Evolutionary conservation across 2,329 filamentous ascomycete genomes (phyloP), one percentile per base, ranked within the genome.

Genomic region (Hypoxylon sp.): DNA sequence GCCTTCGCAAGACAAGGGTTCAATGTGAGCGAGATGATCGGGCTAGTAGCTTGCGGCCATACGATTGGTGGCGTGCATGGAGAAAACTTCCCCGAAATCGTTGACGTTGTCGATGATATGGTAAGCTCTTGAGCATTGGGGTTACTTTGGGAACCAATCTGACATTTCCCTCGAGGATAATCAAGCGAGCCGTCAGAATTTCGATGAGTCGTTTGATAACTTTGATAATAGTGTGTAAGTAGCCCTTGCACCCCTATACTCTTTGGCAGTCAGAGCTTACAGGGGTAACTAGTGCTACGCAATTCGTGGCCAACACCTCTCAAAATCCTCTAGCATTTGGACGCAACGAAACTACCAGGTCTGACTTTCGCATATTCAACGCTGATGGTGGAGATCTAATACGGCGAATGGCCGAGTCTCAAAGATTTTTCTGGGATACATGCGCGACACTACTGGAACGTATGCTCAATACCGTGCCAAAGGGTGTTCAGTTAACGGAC

Each of bases 331-430:
- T 80, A 15, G 69, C 75, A 0, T 67, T 73, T 31, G 68, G 67
- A 1, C 62, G 68, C 26, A 73, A 77, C 46, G 61, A 66, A 3
- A 72, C 70, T 1, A 60, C 66, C 4, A 68, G 65, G 53, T 77
- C 76, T 0, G 77, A 80, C 52, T 66, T 64, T 44, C 67, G 68
- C 3, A 71, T 79, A 15, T 80, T 76, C 52, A 62, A 57, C 19
- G 69, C 75, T 0, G 78, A 80, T 53, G 67, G 64, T 1, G 76
- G 77, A 63, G 67, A 64, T 12, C 78, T 75, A 1, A 74, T 79
- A 37, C 64, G 61, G n/a, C 62, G 67, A 1, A 63, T 78, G 63
- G 67, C 69, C 5, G 63, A 72, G 31, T 59, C 69, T 2, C 57
- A 57, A 4, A 64, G 64, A 8, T 79, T 79, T 59, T 65, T 70